phyloP scores from a whole-genome alignment of 495 filamentous ascomycete species.

The Penicillium flavigenum region DNA sequence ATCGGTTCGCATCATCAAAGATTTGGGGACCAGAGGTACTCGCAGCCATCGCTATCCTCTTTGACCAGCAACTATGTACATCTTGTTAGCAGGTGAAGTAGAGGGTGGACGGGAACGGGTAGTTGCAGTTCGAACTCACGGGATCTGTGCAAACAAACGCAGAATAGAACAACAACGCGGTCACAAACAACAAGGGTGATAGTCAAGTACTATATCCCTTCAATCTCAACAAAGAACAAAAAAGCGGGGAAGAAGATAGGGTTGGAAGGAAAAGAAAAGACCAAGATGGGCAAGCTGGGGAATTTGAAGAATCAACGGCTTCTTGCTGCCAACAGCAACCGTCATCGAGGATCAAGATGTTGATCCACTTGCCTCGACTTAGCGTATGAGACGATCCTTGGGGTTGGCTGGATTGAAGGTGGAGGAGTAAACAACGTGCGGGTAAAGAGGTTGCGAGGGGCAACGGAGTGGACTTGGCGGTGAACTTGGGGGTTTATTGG shows the following conservation, averaged over 20 bases:
- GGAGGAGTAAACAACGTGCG: slow-evolving; percentile 43
- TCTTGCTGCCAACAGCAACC: slow-evolving; percentile 29
- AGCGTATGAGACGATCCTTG: slow-evolving; percentile 30
- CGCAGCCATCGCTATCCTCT: slow-evolving; percentile 42
- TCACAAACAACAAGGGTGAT: not conserved
- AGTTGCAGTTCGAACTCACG: slow-evolving; percentile 31
- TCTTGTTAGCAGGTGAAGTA: slow-evolving; percentile 14
- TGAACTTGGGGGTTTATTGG: slow-evolving; percentile 17
- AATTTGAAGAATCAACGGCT: slow-evolving; percentile 34
- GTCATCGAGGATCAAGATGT: slow-evolving; percentile 31
- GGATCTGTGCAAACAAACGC: slow-evolving; percentile 23
- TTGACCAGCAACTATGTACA: slow-evolving; percentile 39
- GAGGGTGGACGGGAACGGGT: slow-evolving; percentile 16
- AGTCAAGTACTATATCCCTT: slow-evolving; percentile 8
- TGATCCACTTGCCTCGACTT: slow-evolving; percentile 29
- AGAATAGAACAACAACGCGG: slow-evolving; percentile 27
- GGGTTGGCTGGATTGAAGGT: slow-evolving; percentile 29
- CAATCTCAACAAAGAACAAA: slow-evolving; percentile 18
- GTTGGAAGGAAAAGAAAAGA: slow-evolving; percentile 19
- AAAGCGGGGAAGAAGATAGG: slow-evolving; percentile 22
- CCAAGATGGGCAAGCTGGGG: slow-evolving; percentile 23
- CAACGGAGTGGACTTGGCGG: slow-evolving; percentile 34
- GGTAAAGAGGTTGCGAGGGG: slow-evolving; percentile 39
- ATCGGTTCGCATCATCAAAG: slow-evolving; percentile 45
- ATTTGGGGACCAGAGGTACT: slow-evolving; percentile 41